A percentile compares a stretch with the other conserved stretches of the same genome.
Evolutionary conservation across 2,329 filamentous ascomycete species (phyloP).

Genomic region (Zymoseptoria crescenta): DNA sequence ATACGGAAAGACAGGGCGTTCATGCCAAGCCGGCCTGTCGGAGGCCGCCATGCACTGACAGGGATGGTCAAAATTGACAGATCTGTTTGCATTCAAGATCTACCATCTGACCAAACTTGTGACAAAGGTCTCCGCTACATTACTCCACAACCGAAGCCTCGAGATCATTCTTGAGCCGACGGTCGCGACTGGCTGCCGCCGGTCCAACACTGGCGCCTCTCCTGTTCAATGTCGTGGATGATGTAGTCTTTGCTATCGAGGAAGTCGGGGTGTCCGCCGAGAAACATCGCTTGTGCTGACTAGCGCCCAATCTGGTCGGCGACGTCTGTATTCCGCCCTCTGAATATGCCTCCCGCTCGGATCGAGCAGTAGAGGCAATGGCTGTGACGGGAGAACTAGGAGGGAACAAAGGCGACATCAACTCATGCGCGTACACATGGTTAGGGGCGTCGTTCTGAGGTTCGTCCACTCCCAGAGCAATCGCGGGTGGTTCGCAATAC

Average conservation of each 20-base stretch:
- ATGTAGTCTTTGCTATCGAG: slow-evolving; percentile 14
- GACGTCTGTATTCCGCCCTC: slow-evolving; percentile 10
- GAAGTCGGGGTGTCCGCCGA: slow-evolving; percentile 23
- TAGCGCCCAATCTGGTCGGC: slow-evolving; percentile 10
- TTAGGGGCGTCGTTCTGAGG: slow-evolving; percentile 9
- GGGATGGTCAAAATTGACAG: not conserved
- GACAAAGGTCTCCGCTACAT: slow-evolving; percentile 2
- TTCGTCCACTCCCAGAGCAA: slow-evolving; percentile 3
- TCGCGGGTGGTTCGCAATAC: slow-evolving; percentile 19
- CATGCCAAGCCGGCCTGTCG: not conserved
- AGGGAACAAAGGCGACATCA: slow-evolving; percentile 11
- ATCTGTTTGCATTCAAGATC: not conserved
- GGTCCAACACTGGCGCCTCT: slow-evolving; percentile 19
- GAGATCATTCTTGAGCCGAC: not conserved
- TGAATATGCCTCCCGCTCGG: slow-evolving; percentile 11
- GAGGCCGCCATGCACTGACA: not conserved
- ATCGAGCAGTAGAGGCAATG: not conserved
- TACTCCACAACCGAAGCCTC: slow-evolving; percentile 5
- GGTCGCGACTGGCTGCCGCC: slow-evolving; percentile 4
- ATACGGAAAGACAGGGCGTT: not conserved
- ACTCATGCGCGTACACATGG: slow-evolving; percentile 21
- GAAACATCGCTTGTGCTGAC: slow-evolving; percentile 20
- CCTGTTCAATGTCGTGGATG: slow-evolving; percentile 5
- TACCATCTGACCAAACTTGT: not conserved
- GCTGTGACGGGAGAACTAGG: not conserved